phyloP scores from a whole-genome alignment of 176 grass and related monocot genomes.

The Musa itinerans region DNA sequence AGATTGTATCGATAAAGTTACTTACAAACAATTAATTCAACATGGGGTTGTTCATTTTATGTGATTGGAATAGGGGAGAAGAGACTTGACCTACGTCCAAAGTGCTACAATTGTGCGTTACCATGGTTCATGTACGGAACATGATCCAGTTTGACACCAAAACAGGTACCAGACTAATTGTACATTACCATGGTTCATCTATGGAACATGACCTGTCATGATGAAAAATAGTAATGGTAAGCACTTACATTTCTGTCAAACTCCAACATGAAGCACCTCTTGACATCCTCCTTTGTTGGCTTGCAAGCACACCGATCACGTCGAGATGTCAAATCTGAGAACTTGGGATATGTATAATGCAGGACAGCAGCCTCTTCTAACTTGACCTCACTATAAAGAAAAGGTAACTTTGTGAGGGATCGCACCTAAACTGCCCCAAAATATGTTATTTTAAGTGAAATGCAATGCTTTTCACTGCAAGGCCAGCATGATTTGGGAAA shows the following conservation, averaged over 20 bases:
- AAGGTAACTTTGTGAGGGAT: neutral
- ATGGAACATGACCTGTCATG: neutral
- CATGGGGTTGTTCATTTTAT: no score
- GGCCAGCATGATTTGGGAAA: neutral
- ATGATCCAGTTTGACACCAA: neutral
- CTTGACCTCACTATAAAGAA: conserved; percentile 60
- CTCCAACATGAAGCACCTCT: conserved; percentile 99
- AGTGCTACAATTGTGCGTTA: neutral
- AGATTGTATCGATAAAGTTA: no score
- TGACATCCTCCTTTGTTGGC: conserved; percentile 89
- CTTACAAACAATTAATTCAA: no score
- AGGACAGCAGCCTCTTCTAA: conserved; percentile 94
- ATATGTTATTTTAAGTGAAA: neutral
- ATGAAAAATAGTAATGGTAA: conserved; percentile 4
- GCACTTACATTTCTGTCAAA: conserved; percentile 86
- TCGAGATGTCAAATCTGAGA: conserved; percentile 90
- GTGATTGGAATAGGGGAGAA: no score
- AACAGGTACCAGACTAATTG: neutral
- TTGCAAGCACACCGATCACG: conserved; percentile 97
- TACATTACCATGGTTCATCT: neutral
- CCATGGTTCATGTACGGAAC: neutral
- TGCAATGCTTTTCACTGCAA: neutral
- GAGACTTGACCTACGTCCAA: no score
- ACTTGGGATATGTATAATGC: conserved; percentile 91
- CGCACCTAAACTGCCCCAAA: neutral